phyloP scores from a whole-genome alignment of 139 green algal genomes.

The Dunaliella primolecta region DNA sequence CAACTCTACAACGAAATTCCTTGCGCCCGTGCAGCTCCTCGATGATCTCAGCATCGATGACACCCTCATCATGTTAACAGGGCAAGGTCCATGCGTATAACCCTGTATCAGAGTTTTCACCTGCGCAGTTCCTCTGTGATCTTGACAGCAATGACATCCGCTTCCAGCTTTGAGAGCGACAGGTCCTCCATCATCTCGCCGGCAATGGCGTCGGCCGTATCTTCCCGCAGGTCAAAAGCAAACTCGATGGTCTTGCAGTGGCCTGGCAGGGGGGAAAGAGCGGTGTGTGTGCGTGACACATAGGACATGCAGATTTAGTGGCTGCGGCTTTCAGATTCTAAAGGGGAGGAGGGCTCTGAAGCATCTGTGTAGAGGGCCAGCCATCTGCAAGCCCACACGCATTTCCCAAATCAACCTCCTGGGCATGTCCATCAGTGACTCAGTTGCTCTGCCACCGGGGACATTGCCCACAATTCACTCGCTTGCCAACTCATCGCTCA shows the following conservation, averaged over 20 bases:
- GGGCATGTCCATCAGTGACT: no score
- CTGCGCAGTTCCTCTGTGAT: slow-evolving; percentile 53
- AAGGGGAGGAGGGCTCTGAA: background rate
- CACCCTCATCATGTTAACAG: background rate
- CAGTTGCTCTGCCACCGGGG: no score
- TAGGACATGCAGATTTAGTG: background rate
- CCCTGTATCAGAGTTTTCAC: background rate
- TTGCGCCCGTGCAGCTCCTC: no score
- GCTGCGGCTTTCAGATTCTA: background rate
- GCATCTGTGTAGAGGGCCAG: background rate
- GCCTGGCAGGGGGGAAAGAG: no score
- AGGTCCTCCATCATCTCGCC: slow-evolving; percentile 95
- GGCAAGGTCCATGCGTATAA: background rate
- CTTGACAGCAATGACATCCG: slow-evolving; percentile 51
- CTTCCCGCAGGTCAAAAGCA: slow-evolving; percentile 80
- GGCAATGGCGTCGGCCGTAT: slow-evolving; percentile 85
- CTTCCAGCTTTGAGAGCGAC: slow-evolving; percentile 65
- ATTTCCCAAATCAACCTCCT: no score
- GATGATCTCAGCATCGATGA: background rate
- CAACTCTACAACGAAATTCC: no score
- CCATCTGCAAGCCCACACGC: slow-evolving; percentile 1
- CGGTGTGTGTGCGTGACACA: background rate
- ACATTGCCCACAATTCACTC: no score
- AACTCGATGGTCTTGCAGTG: slow-evolving; percentile 89
- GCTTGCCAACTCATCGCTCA: no score